These are phyloP conservation scores for Xylariaceae sp. DNA, from an alignment of 2,329 filamentous ascomycete genomes.

Conservation along the genomic window DNA sequence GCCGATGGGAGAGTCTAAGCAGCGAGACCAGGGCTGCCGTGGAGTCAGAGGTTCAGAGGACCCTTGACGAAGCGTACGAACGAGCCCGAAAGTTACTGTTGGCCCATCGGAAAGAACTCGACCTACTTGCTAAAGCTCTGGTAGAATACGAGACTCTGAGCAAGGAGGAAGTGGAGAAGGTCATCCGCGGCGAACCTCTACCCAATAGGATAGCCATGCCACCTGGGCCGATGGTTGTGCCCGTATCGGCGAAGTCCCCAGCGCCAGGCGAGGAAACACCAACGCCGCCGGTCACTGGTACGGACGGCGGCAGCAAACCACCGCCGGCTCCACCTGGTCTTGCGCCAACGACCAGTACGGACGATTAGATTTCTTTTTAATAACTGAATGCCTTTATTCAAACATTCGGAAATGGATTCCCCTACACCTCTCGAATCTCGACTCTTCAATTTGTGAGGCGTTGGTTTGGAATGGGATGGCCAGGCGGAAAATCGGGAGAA, in stretches of 20 bases:
- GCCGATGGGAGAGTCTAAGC: slow-evolving; percentile 76
- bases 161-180: slow-evolving; percentile 83
- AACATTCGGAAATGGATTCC: too few species aligned
- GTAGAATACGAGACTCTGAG: slow-evolving; percentile 92
- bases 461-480: too few species aligned
- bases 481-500: too few species aligned
- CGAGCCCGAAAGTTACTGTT: slow-evolving; percentile 69
- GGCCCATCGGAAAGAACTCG: slow-evolving; percentile 76
- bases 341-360: too few species aligned
- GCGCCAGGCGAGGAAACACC: slow-evolving; percentile 17
- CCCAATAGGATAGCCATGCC: slow-evolving; percentile 61
- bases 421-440: too few species aligned
- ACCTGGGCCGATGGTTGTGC: slow-evolving; percentile 63
- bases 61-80: slow-evolving; percentile 75
- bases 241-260: slow-evolving; percentile 34
- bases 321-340: slow-evolving; percentile 16
- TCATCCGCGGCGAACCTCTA: slow-evolving; percentile 81
- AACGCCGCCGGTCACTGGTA: slow-evolving; percentile 12
- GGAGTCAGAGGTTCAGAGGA: slow-evolving; percentile 79
- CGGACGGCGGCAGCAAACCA: slow-evolving; percentile 13
- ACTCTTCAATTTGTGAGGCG: too few species aligned
- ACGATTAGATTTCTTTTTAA: too few species aligned
- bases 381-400: too few species aligned
- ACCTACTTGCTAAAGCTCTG: slow-evolving; percentile 81
- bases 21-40: slow-evolving; percentile 82